Evolutionary conservation across 2,329 filamentous ascomycete genomes (phyloP).

Genomic region (Parasarocladium wereldwijsianum): DNA sequence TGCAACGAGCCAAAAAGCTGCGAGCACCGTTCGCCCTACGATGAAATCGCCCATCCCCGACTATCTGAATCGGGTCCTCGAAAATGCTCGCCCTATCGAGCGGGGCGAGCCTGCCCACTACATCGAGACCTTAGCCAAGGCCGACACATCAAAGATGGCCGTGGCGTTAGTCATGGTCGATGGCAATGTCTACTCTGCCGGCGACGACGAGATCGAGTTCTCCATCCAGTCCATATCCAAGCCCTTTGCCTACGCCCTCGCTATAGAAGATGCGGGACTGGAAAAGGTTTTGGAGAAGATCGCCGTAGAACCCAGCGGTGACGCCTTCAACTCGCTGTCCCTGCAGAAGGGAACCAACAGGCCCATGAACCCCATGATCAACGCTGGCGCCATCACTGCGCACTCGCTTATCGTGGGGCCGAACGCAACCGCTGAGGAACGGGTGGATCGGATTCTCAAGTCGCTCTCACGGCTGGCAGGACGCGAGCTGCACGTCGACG

Average conservation of each 20-base stretch:
- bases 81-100: constrained; percentile 15
- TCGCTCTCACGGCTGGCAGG: constrained; percentile 20
- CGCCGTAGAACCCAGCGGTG: constrained; percentile 23
- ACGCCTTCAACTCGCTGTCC: constrained; percentile 21
- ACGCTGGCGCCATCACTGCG: constrained; percentile 18
- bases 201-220: constrained; percentile 22
- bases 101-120: constrained; percentile 18
- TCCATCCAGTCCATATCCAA: constrained; percentile 27
- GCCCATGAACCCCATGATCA: constrained; percentile 22
- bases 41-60: constrained; percentile 22
- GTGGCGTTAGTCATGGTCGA: constrained; percentile 24
- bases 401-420: constrained; percentile 16
- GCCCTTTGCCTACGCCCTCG: constrained; percentile 23
- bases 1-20: too few relatives aligned
- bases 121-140: constrained; percentile 22
- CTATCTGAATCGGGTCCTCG: constrained; percentile 17
- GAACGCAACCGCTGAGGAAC: constrained; percentile 17
- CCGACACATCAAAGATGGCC: constrained; percentile 22
- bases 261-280: constrained; percentile 22
- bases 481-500: constrained; percentile 19
- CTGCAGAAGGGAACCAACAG: constrained; percentile 15
- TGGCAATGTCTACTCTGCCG: constrained; percentile 22
- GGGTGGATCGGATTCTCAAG: constrained; percentile 19
- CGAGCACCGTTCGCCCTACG: too few relatives aligned
- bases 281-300: constrained; percentile 21